Percentiles rank a stretch among this genome's conserved stretches.
These are phyloP conservation scores for Plicaturopsis crispa DNA, from an alignment of 768 basidiomycete species.

Conservation along the genomic window DNA sequence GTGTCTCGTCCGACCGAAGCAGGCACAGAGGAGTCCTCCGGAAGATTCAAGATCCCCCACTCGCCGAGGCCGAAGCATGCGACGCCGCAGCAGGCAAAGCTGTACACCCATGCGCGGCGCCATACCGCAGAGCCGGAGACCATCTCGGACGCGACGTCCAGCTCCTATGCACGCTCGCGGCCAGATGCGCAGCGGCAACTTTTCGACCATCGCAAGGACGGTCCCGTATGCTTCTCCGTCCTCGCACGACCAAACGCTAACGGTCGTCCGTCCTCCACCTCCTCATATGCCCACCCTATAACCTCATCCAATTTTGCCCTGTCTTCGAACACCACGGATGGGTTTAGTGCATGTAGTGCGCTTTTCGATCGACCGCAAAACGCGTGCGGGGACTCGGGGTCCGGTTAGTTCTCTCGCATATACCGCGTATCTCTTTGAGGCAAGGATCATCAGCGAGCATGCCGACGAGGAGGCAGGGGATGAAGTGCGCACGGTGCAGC, in stretches of 20 bases:
- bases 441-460: too few species aligned
- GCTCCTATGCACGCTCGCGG: conserved; percentile 33
- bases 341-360: conserved; percentile 65
- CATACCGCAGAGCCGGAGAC: conserved; percentile 59
- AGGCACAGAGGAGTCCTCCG: conserved; percentile 67
- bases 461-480: conserved; percentile 47
- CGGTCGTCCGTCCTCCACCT: conserved; percentile 67
- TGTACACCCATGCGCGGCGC: conserved; percentile 65
- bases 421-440: too few species aligned
- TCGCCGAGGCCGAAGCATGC: conserved; percentile 23
- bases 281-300: conserved; percentile 65
- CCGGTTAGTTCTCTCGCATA: too few species aligned
- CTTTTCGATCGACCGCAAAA: conserved; percentile 58
- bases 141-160: conserved; percentile 50
- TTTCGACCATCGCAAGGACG: conserved; percentile 86
- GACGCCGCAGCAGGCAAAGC: conserved; percentile 32
- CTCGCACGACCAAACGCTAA: conserved; percentile 60
- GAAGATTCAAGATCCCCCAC: conserved; percentile 67
- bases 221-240: conserved; percentile 79
- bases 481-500: conserved; percentile 64
- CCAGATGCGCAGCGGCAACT: conserved; percentile 46
- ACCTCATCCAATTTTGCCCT: conserved; percentile 66
- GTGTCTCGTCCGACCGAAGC: too few species aligned
- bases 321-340: conserved; percentile 66
- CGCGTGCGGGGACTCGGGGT: too few species aligned